phyloP scores from a whole-genome alignment of 2,329 filamentous ascomycete genomes.

The Volutella citrinella region DNA sequence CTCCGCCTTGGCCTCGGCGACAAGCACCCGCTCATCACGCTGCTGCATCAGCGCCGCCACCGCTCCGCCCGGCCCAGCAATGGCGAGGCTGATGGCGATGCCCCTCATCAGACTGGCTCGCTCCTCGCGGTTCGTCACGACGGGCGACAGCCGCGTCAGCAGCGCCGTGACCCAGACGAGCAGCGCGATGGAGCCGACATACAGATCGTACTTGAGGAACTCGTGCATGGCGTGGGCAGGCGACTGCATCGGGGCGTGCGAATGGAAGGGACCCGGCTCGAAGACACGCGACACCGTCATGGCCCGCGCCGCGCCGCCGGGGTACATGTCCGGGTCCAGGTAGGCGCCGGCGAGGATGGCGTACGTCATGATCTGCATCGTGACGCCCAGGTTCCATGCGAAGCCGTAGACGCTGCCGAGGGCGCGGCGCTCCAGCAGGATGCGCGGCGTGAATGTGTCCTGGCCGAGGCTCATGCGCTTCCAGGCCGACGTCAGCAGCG shows the following conservation, averaged over 20 bases:
- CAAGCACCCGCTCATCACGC: conserved; percentile 21
- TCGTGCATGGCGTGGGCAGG: conserved; percentile 16
- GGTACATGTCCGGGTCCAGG: conserved; percentile 14
- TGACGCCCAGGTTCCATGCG: conserved; percentile 23
- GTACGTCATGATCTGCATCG: conserved; percentile 19
- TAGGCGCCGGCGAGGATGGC: conserved; percentile 9
- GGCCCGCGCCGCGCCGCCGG: conserved; percentile 10
- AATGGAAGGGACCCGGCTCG: conserved; percentile 17
- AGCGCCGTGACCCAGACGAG: conserved; percentile 19
- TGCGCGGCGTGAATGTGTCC: conserved; percentile 13
- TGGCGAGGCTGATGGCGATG: conserved; percentile 15
- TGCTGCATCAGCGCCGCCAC: conserved; percentile 24
- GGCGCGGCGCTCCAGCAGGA: conserved; percentile 14
- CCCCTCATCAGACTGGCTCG: conserved; percentile 14
- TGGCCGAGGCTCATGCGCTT: conserved; percentile 22
- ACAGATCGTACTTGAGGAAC: conserved; percentile 25
- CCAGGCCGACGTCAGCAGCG: conserved; percentile 12
- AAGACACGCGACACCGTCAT: conserved; percentile 16
- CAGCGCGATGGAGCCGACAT: conserved; percentile 12
- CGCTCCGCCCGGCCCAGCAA: conserved; percentile 21
- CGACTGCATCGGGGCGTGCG: conserved; percentile 12
- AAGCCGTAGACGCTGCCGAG: conserved; percentile 22
- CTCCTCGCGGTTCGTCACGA: conserved; percentile 14
- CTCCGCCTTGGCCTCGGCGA: conserved; percentile 18
- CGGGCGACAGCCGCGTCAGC: conserved; percentile 13